Evolutionary conservation across 1,139 yeast genomes (phyloP), one percentile per base, ranked within the genome.

Genomic region (Geotrichum siamense): DNA sequence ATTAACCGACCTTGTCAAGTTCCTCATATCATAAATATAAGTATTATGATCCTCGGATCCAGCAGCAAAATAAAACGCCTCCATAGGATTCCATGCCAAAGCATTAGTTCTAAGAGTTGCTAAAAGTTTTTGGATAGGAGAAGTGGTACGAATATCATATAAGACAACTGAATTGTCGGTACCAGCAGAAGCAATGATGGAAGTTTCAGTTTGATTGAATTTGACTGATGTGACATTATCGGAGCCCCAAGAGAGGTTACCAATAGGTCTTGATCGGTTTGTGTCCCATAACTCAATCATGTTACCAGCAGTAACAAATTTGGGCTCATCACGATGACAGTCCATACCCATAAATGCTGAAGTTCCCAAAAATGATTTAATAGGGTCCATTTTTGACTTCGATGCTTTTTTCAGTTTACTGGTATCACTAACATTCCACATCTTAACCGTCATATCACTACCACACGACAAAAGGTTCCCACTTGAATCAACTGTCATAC

Each of bases 61-160:
- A 41, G 85, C 78, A 16, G 91, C 97, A 67, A 93, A 89, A 59
- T 82, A 79, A 67, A 78, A 91, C 1, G 98, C 95, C 64, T 91
- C 97, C 83, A 91, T 85, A 3, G 99, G 99, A 64, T 93, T 91
- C 97, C 97, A 93, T 45, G 89, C 74, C 26, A 93, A 71, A 37
- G 93, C 74, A 63, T 93, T 93, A 20, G 93, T 84, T 57, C 94
- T 74, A 73, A 91, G 71, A 23, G 78, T 70, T 23, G 94, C 85
- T 37, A 82, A 84, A 49, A 91, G 77, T 62, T 87, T 89, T 61
- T 93, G 97, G 2, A 93, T 78, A 10, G 98, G 96, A 1, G 94
- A 75, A 56, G 83, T 79, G n/a, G 96, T 86, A 56, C 98, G 76
- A 44, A 86, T 71, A 63, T 93, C 99, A 63, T 93, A 91, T 39